Base-by-base conservation (phyloP, 208 protist species). In the Angomonas deanei region DNA sequence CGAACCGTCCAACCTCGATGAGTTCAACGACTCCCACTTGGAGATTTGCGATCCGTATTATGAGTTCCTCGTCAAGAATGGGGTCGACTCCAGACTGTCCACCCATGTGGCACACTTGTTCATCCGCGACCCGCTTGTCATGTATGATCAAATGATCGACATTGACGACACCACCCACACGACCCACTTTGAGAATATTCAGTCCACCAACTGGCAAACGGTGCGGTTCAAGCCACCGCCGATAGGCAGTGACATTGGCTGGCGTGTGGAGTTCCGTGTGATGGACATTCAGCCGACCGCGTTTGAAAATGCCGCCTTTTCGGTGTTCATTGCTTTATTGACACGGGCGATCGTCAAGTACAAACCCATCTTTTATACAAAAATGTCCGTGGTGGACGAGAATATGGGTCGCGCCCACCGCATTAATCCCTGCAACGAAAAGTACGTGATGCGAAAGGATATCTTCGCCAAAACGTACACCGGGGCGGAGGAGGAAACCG, bases 161-260 rank as follows among this genome's bases (percentile, higher is more conserved):
- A 86, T 98, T 49, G 96, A 99, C 64, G 96, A 99, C 72, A 66
- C 55, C 1, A 91, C 85, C 4, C 62, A 93, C 62, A 90, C 77
- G 17, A 98, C 99, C 63, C 98, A 99, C 69, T 99, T 99, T 86
- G 97, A 99, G 72, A 99, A 99, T 73, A 98, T 99, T 66, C 97
- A 99, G 66, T 97, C 92, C 2, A 99, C 97, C 36, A 99, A 99
- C 74, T 99, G 98, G 97, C 96, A 99, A 69, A 97, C 96, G 11
- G 86, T 99, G 36, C 88, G 97, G 31, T 97, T 99, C 69, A 99
- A 99, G 80, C 95, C 96, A n/a, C 97, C 97, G 21, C 62, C 85
- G 48, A 55, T 87, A 15, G 78, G 69, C 59, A 73, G 74, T 42
- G 62, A 86, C 52, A 84, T 96, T 63, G 93, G 92, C 19, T 99